Percentiles rank a stretch among this genome's conserved stretches.
Evolutionary conservation across 1,284 basidiomycete species (phyloP).

Genomic region (Ceratobasidium sp.): DNA sequence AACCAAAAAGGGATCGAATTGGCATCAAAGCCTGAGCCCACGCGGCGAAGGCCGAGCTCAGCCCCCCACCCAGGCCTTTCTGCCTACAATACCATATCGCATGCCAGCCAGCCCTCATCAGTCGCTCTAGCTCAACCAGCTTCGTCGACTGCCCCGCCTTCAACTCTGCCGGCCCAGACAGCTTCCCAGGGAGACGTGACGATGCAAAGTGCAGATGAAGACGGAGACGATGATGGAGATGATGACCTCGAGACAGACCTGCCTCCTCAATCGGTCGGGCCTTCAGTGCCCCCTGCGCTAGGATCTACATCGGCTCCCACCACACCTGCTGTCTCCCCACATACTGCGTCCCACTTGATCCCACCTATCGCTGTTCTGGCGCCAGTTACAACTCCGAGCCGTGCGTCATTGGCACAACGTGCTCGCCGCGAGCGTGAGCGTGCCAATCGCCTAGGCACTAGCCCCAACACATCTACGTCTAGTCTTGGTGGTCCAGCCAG

Average conservation of each 20-base stretch:
- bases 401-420: conserved; percentile 41
- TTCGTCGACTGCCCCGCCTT: not conserved
- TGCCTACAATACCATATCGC: conserved; percentile 1
- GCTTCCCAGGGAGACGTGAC: conserved; percentile 16
- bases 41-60: conserved; percentile 33
- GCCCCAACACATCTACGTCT: not conserved
- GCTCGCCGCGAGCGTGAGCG: conserved; percentile 40
- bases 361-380: conserved; percentile 41
- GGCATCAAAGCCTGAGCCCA: too few relatives aligned
- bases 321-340: conserved; percentile 29
- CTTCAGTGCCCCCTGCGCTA: not conserved
- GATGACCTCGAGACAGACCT: conserved; percentile 40
- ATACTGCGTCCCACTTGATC: conserved; percentile 36
- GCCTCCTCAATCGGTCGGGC: conserved; percentile 16
- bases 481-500: not conserved
- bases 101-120: not conserved
- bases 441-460: not conserved
- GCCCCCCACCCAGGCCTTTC: conserved; percentile 17
- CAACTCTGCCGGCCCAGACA: conserved; percentile 1
- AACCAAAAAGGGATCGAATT: too few relatives aligned
- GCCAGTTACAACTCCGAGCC: conserved; percentile 27
- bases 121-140: not conserved
- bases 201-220: conserved; percentile 34
- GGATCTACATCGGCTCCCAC: not conserved
- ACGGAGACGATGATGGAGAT: conserved; percentile 42